Evolutionary conservation across 768 basidiomycete species (phyloP), one percentile per base, ranked within the genome.

Genomic region (Pleurotus giganteus): DNA sequence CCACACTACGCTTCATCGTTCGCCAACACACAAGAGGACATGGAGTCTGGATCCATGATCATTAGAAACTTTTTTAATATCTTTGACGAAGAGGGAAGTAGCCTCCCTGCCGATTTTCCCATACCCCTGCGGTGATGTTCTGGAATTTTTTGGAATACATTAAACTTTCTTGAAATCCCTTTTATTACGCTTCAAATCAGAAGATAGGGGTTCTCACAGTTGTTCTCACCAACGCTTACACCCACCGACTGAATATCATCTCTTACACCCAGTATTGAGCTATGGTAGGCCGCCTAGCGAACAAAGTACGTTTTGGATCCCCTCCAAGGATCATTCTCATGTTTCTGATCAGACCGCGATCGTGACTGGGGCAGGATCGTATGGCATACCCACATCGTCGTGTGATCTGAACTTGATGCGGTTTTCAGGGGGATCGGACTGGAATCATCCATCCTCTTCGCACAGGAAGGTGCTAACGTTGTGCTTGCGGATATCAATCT

Each of bases 361-460:
- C 60, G 75, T 96, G 69, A 96, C 94, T 24, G 94, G 94, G 56
- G 94, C 86, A 43, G 94, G 86, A 66, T 89, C 88, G 92, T 94
- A 66, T 75, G 91, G 76, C 12, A 19, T 21, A 29, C 27, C 56
- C 45, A n/a, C 34, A 45, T 31, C 37, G 8, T 15, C 42, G 17
- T 46, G 15, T 56, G 57, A 44, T 45, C 58, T 57, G 37, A 54
- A 56, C 54, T 60, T 66, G 52, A 60, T 59, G 57, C 53, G 21
- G 60, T 54, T 60, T 51, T 39, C 69, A 98, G 95, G 54, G 97
- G 97, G 0, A 97, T 99, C 69, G 97, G 97, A 24, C 82, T 98
- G 45, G 94, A 99, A 74, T 89, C 94, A 0, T 86, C 94, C n/a
- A 78, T 98, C 57, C 81, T 98, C 43, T 99, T 99, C 68, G 96